phyloP scores from a whole-genome alignment of 2,329 filamentous ascomycete genomes.

The Ascochyta viciae-villosae region DNA sequence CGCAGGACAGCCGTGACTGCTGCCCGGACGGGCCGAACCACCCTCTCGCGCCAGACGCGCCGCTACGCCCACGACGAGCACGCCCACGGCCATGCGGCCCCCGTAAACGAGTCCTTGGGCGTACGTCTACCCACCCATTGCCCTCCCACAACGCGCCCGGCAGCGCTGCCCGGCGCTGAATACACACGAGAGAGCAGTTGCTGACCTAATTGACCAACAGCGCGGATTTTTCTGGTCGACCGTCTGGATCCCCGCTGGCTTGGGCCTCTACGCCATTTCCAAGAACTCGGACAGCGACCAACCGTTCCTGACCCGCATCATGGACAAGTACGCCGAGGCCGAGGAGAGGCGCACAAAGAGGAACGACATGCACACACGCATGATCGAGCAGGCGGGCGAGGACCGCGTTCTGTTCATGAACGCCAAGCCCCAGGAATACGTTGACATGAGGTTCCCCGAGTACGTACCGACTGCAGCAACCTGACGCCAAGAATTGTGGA shows the following conservation, averaged over 20 bases:
- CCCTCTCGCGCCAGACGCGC: constrained; percentile 49
- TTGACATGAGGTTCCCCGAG: constrained; percentile 69
- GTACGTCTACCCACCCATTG: constrained; percentile 51
- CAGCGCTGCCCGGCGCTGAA: neutral
- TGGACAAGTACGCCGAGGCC: constrained; percentile 63
- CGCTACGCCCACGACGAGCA: constrained; percentile 51
- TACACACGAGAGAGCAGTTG: neutral
- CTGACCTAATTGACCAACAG: constrained; percentile 42
- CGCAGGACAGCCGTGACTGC: constrained; percentile 53
- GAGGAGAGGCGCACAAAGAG: constrained; percentile 61
- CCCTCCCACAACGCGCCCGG: neutral
- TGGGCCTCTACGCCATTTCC: constrained; percentile 56
- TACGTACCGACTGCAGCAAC: constrained; percentile 53
- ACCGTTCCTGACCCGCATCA: constrained; percentile 57
- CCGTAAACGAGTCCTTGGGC: constrained; percentile 58
- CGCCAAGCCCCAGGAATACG: constrained; percentile 54
- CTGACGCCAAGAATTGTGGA: too few species aligned
- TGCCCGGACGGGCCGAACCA: constrained; percentile 48
- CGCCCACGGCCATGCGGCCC: constrained; percentile 44
- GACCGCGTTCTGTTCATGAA: constrained; percentile 67
- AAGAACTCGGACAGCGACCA: constrained; percentile 49
- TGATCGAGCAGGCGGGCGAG: constrained; percentile 67
- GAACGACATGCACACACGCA: constrained; percentile 66
- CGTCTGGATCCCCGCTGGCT: constrained; percentile 55
- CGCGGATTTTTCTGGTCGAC: constrained; percentile 59